Base-by-base conservation (phyloP, 2,329 filamentous ascomycete genomes). In the Sporothrix variecibatus region DNA sequence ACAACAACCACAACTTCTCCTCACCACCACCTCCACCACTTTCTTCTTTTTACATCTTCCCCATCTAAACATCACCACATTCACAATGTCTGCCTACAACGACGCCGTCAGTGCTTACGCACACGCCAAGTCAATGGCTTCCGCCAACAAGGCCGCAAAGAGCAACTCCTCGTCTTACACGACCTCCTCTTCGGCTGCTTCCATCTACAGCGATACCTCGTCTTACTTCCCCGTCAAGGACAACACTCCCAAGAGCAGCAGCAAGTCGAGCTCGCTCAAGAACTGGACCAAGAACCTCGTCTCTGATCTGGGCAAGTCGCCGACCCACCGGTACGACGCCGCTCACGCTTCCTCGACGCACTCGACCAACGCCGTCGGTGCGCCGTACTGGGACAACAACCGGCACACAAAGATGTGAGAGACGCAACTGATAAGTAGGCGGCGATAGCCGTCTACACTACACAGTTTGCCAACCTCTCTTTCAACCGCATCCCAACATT, bases 81-180 rank as follows among this genome's bases (percentile, higher is more conserved):
- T 43, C 58, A 74, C 62, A 67, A 67, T 74, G 73, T 74, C 73
- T 67, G 17, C 73, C 8, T 71, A 71, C 60, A 49, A 15, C 17
- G 71, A 72, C 71, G 12, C 71, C 23, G 78, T 80, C 72, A 81
- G 17, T 26, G 72, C 69, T 40, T 72, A 62, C 64, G 38, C 62
- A 7, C 20, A 60, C 11, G 70, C 40, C 49, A 74, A 71, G 46
- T 17, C 72, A 5, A 17, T 17, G 56, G 17, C 23, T 8, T 17
- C 26, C 15, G 53, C 62, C 76, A 80, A 79, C 75, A 79, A 81
- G 53, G 58, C 75, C 76, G 76, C 80, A n/a, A 78, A 79, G 67
- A 80, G 81, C 40, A 23, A 12, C n/a, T 77, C 79, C 72, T 78
- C 77, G 77, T 80, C 78, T 72, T 78, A 76, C 76, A 69, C 71